Evolutionary conservation across 352 stramenopile species (phyloP), one percentile per base, ranked within the genome.

Genomic region (Pythium angustatum): DNA sequence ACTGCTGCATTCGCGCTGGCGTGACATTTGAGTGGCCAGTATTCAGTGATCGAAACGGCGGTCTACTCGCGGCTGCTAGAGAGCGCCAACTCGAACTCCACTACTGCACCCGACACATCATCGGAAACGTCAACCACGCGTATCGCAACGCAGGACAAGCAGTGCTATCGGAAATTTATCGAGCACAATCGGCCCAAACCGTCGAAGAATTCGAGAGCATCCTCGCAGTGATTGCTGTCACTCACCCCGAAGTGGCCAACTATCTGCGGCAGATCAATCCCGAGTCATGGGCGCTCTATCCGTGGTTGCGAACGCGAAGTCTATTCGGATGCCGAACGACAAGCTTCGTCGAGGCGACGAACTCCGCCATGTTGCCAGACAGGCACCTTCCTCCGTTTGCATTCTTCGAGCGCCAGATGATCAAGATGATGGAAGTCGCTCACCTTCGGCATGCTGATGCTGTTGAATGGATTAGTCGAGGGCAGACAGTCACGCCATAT

Each of bases 241-340:
- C 65, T 3, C 52, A 68, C 48, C 36, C 52, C 2, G n/a, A 27
- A 2, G 53, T 72, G 45, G 58, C 64, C 28, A 22, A 45, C 14
- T 68, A 66, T 36, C 14, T 72, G 7, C 14, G 26, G 8, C 21
- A 33, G 0, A 66, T 72, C 30, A 11, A 27, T 27, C 48, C 62
- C 19, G 40, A 51, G 5, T 21, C 36, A 7, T 70, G 61, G 67
- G 47, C 61, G 24, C 26, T 70, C 10, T 58, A 63, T 36, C 56
- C 67, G 52, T 52, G 2, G 15, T 51, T 21, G 36, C 61, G 12
- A 41, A 34, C 2, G 24, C 15, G 26, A 60, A 45, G 26, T 27
- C n/a, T 70, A 14, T 68, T 70, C 48, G 67, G 52, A 3, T 74
- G 62, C 62, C 31, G 58, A 17, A 68, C 57, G 9, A 68, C 59